phyloP scores from a whole-genome alignment of 2,329 filamentous ascomycete genomes.

The Sarocladiaceae sp. region DNA sequence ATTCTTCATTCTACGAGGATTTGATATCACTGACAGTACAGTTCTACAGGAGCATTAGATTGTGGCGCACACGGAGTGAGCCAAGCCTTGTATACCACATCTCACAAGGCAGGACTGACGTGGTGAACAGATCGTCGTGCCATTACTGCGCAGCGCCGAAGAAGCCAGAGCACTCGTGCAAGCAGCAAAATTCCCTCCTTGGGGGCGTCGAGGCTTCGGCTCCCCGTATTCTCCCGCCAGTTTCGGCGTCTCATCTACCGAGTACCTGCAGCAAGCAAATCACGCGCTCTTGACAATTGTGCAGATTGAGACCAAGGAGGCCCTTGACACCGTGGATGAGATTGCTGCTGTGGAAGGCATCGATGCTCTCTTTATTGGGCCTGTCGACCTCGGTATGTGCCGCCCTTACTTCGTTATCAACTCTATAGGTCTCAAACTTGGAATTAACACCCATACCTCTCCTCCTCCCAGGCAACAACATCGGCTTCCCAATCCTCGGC shows the following conservation, averaged over 20 bases:
- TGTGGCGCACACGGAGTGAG: conserved; percentile 42
- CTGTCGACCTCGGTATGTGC: conserved; percentile 52
- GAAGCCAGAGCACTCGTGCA: conserved; percentile 39
- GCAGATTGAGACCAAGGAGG: conserved; percentile 61
- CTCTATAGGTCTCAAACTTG: background rate
- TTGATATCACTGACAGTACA: background rate
- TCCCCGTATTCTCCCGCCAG: conserved; percentile 39
- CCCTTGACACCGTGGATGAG: conserved; percentile 52
- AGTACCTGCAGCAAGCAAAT: conserved; percentile 45
- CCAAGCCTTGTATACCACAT: too few species aligned
- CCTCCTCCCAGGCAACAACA: conserved; percentile 43
- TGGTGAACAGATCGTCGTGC: conserved; percentile 36
- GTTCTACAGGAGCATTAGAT: conserved; percentile 36
- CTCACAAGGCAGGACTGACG: too few species aligned
- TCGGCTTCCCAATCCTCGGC: conserved; percentile 55
- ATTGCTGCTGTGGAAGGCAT: conserved; percentile 55
- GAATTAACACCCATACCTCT: background rate
- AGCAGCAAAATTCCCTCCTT: conserved; percentile 44
- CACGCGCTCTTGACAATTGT: conserved; percentile 54
- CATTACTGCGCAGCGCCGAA: conserved; percentile 35
- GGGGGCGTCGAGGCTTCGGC: conserved; percentile 42
- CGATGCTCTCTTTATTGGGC: conserved; percentile 59
- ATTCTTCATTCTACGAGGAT: background rate
- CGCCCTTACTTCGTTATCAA: background rate
- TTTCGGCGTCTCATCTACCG: conserved; percentile 37